Conservation (phyloP, 192 early-diverging fungal species). For the Backusella parvicylindrica region DNA sequence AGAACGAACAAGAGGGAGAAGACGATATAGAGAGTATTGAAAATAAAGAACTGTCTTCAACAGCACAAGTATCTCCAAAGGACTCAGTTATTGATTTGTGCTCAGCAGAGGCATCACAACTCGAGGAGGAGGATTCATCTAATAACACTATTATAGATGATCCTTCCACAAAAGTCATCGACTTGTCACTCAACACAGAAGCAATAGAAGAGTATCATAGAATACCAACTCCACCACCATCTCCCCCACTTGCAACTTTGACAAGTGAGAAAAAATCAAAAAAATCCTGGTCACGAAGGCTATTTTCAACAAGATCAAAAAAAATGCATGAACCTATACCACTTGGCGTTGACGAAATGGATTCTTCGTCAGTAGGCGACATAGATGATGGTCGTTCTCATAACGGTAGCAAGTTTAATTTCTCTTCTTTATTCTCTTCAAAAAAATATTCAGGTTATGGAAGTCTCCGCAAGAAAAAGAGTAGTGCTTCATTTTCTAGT, state of each 20-base stretch:
- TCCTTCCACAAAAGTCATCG: background rate
- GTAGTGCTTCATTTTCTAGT: background rate
- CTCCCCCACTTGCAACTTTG: background rate
- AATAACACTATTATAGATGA: background rate
- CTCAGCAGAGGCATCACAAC: background rate
- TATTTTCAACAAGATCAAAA: background rate
- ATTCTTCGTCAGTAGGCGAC: background rate
- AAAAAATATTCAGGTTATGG: background rate
- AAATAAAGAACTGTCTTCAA: background rate
- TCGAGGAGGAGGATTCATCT: background rate
- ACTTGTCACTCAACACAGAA: background rate
- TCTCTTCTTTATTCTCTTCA: constrained; percentile 1
- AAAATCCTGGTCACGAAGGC: constrained; percentile 6
- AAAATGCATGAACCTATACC: background rate
- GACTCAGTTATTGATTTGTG: constrained; percentile 8
- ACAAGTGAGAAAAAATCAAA: background rate
- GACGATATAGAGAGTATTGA: background rate
- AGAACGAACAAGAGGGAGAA: background rate
- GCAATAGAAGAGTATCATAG: background rate
- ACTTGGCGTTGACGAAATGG: background rate
- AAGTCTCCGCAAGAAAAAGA: constrained; percentile 5
- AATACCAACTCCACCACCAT: background rate
- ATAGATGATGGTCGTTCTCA: background rate
- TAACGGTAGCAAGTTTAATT: background rate
- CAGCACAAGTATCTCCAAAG: background rate